Percentiles rank a stretch among this genome's conserved stretches.
Evolutionary conservation across 164 flowering plant species (phyloP).

Genomic region (Stephania japonica): DNA sequence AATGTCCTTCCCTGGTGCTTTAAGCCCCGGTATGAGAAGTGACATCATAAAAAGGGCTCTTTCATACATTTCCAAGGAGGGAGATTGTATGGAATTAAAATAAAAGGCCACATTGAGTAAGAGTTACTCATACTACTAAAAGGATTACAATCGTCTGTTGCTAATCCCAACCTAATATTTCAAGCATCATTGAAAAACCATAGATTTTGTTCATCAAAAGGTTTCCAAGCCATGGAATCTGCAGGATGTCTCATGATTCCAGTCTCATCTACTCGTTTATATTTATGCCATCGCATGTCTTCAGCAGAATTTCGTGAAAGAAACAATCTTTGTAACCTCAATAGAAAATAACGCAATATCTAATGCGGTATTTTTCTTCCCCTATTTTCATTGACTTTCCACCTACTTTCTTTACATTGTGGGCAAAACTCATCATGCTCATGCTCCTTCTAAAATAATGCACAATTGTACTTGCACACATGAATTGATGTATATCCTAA

Average conservation of each 20-base stretch:
- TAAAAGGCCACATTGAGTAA: conserved; percentile 9
- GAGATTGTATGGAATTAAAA: conserved; percentile 6
- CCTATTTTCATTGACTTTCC: too few species aligned
- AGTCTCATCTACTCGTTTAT: not conserved
- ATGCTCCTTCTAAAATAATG: too few species aligned
- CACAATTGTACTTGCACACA: too few species aligned
- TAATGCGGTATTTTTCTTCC: too few species aligned
- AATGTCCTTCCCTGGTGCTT: not conserved
- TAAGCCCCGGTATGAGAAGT: not conserved
- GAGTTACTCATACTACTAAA: not conserved
- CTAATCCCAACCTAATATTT: not conserved
- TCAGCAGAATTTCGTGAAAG: too few species aligned
- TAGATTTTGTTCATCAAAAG: not conserved
- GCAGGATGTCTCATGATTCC: not conserved
- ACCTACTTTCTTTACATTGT: too few species aligned
- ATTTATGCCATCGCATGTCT: not conserved
- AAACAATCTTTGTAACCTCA: too few species aligned
- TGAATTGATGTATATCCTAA: too few species aligned
- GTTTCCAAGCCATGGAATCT: not conserved
- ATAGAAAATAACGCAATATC: too few species aligned
- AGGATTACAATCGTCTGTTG: conserved; percentile 6
- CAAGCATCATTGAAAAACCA: too few species aligned
- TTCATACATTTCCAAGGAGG: conserved; percentile 2
- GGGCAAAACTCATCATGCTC: too few species aligned
- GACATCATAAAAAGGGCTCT: not conserved